Base-by-base conservation (phyloP, 2,329 filamentous ascomycete genomes). In the Stachybotrys echinatus region DNA sequence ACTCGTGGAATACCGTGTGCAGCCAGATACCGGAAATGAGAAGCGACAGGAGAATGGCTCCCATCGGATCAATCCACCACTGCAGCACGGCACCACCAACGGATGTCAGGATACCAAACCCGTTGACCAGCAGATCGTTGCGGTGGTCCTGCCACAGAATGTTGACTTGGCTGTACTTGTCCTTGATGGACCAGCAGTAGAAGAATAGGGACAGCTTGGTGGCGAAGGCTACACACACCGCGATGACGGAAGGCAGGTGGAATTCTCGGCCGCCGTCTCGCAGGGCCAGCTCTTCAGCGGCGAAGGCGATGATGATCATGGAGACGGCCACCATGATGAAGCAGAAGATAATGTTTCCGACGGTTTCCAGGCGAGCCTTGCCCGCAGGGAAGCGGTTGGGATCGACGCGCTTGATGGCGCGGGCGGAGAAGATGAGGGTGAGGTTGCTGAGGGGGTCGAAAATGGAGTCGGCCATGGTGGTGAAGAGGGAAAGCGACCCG, bases 91-190 rank as follows among this genome's bases (percentile, higher is more conserved):
- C 84, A 31, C 94, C 94, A 49, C 90, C 89, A n/a, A 96, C 85
- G 3, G 88, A 92, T 1, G 92, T 96, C 49, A 96, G 70, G 55
- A 97, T 84, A 81, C 88, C 91, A 58, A 95, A 90, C 48, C 90
- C 90, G 67, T 97, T 99, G 78, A 99, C 90, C 61, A 96, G 77
- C n/a, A 99, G 76, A 64, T 99, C 94, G 64, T 99, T 99, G 54
- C 94, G 86, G 72, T 99, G 94, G 63, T 97, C 92, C 68, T 95
- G 89, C 92, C 91, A 96, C 14, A 97, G 75, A 64, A 96, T 96
- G 50, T 88, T 82, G 55, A 96, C 84, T 68, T 96, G 92, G 53
- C 84, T 90, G 74, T 97, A 96, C 61, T 89, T 88, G 72, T 96
- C 86, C 58, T 92, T 86, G 61, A 97, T 71, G 5, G 89, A 83